Conservation (phyloP, 2,329 filamentous ascomycete species). For the Curvularia verruculosa region DNA sequence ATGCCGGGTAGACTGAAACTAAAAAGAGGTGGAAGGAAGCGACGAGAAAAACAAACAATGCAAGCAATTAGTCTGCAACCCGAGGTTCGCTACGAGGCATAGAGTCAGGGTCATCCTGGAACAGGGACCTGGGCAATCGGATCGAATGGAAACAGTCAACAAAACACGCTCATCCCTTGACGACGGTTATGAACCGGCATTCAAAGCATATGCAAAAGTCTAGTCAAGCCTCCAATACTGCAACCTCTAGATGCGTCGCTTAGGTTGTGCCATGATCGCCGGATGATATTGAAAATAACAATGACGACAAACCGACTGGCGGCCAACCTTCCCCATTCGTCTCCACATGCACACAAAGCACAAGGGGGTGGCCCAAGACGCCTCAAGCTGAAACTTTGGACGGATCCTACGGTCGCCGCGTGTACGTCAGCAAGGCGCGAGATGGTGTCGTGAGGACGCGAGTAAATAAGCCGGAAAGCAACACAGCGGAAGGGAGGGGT, state of each 20-base stretch:
- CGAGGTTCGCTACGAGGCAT: background rate
- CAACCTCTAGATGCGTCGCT: background rate
- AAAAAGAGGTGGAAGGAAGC: background rate
- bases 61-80: background rate
- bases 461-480: conserved; percentile 2
- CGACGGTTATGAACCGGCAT: background rate
- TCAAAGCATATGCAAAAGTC: conserved; percentile 4
- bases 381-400: conserved; percentile 17
- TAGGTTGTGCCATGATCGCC: conserved; percentile 6
- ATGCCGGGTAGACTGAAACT: background rate
- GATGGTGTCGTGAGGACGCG: conserved; percentile 10
- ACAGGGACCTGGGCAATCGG: background rate
- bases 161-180: background rate
- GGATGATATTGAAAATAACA: conserved; percentile 2
- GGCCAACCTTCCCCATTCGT: conserved; percentile 9
- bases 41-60: conserved; percentile 3
- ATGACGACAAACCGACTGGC: conserved; percentile 5
- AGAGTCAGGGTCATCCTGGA: conserved; percentile 1
- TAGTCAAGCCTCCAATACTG: conserved; percentile 11
- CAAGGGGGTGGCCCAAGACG: conserved; percentile 3
- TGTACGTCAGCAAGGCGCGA: conserved; percentile 16
- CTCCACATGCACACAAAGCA: background rate
- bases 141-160: background rate
- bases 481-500: background rate
- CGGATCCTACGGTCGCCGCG: conserved; percentile 13